A percentile compares a stretch with the other conserved stretches of the same genome.
Evolutionary conservation across 331 rosid genomes (phyloP).

Genomic region (Ulmus americana): DNA sequence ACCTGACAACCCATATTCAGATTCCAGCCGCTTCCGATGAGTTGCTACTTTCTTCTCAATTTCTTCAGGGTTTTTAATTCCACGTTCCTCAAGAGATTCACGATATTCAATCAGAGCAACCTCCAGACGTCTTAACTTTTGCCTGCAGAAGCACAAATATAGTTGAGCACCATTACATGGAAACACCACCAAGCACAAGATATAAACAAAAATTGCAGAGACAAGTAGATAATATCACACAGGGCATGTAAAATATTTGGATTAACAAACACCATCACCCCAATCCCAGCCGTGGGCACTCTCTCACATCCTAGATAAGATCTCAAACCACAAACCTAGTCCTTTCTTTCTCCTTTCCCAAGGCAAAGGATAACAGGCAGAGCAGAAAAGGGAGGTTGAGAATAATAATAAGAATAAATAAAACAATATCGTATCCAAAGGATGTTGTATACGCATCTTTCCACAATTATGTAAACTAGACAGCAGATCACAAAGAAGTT

Average conservation of each 20-base stretch:
- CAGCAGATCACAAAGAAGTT: slow-evolving; percentile 8
- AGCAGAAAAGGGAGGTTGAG: too few relatives aligned
- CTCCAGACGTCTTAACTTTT: slow-evolving; percentile 88
- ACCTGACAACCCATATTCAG: slow-evolving; percentile 71
- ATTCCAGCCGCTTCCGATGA: slow-evolving; percentile 61
- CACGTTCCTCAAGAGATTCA: slow-evolving; percentile 87
- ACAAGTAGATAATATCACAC: too few relatives aligned
- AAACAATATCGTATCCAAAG: background rate
- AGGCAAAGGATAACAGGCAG: too few relatives aligned
- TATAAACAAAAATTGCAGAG: background rate
- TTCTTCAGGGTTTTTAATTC: slow-evolving; percentile 69
- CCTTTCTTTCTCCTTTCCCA: too few relatives aligned
- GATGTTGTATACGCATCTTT: background rate
- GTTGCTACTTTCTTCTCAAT: slow-evolving; percentile 61
- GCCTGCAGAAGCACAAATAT: slow-evolving; percentile 40
- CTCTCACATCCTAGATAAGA: too few relatives aligned
- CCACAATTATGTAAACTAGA: slow-evolving; percentile 1
- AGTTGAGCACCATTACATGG: background rate
- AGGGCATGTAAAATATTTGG: too few relatives aligned
- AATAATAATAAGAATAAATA: background rate
- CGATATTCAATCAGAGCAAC: slow-evolving; percentile 92
- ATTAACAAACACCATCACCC: too few relatives aligned
- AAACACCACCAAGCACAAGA: background rate
- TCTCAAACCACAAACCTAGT: too few relatives aligned
- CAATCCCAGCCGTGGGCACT: too few relatives aligned